Evolutionary conservation across 495 filamentous ascomycete genomes (phyloP), one percentile per base, ranked within the genome.

Genomic region (Penicillium paxilli): DNA sequence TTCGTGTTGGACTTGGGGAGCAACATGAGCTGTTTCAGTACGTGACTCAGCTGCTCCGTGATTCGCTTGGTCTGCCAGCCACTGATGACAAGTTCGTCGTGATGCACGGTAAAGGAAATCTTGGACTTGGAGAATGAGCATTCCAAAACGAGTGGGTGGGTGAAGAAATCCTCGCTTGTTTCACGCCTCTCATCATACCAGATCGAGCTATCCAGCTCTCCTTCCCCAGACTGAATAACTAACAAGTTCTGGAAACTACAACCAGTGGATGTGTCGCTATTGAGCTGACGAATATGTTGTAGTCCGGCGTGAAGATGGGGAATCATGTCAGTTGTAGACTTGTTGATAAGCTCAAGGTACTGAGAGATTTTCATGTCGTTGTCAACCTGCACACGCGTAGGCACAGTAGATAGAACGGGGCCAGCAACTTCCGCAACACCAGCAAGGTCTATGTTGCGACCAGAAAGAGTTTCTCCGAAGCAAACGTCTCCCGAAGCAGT

Each of bases 161-260:
- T 78, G 40, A 75, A 74, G 60, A 82, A 82, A 46, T 72, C 75
- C 2, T 70, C 66, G 28, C 63, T 68, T 2, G 62, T 65, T 7
- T 73, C 72, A 5, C 77, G 73, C 2, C 81, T 73, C 66, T 83
- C 47, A 63, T 77, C 22, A 54, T 72, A 61, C 56, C 72, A 78
- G 2, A 79, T 62, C 0, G 73, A 63, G 9, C 54, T 59, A 42
- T 71, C 52, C 11, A 71, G 51, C 2, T 57, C 42, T 5, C 56
- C 59, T 5, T 70, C 66, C 0, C 58, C 68, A 0, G 77, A 66
- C 45, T 87, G 68, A 47, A 89, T 80, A 1, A 81, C 79, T 4
- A 88, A 70, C 7, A 87, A 58, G 57, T 80, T 88, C 47, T 83
- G 77, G 64, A 89, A 82, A 28, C 86, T 81, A 58, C 85, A 89